phyloP scores from a whole-genome alignment of 495 filamentous ascomycete genomes.

The Pyrenula massariospora region DNA sequence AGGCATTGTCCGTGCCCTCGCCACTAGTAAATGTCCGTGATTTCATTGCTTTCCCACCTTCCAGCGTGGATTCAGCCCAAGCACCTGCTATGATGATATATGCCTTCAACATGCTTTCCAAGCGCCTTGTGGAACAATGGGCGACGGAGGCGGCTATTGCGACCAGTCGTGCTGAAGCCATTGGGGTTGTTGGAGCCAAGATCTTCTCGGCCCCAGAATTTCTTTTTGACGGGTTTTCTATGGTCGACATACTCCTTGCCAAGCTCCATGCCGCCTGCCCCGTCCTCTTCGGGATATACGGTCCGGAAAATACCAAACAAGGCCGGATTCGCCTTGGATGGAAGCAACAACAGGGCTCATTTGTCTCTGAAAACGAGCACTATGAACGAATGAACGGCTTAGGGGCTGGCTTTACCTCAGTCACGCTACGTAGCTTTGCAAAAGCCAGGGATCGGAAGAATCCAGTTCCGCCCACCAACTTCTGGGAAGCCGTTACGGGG shows the following conservation, averaged over 20 bases:
- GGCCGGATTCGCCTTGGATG: constrained; percentile 67
- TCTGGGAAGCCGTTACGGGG: constrained; percentile 64
- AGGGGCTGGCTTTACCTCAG: constrained; percentile 68
- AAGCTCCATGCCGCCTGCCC: constrained; percentile 76
- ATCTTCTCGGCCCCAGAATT: constrained; percentile 61
- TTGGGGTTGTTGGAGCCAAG: constrained; percentile 64
- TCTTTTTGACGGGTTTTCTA: constrained; percentile 53
- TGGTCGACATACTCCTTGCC: constrained; percentile 81
- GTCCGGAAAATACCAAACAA: constrained; percentile 58
- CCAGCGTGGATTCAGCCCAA: constrained; percentile 35
- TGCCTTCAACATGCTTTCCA: constrained; percentile 71
- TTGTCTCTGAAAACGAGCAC: constrained; percentile 54
- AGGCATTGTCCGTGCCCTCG: constrained; percentile 32
- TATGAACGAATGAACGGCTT: constrained; percentile 74
- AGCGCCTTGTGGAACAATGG: constrained; percentile 64
- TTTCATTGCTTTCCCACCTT: constrained; percentile 49
- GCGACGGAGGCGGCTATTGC: constrained; percentile 61
- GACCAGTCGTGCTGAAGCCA: constrained; percentile 61
- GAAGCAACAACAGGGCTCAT: constrained; percentile 48
- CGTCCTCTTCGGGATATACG: constrained; percentile 74
- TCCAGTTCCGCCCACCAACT: constrained; percentile 67
- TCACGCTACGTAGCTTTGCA: constrained; percentile 71
- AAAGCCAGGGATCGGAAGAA: constrained; percentile 51
- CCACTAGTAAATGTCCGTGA: constrained; percentile 52
- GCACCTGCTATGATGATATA: constrained; percentile 68